A percentile compares a stretch with the other conserved stretches of the same genome.
Evolutionary conservation across 2,329 filamentous ascomycete species (phyloP).

Genomic region (Colletotrichum incanum): DNA sequence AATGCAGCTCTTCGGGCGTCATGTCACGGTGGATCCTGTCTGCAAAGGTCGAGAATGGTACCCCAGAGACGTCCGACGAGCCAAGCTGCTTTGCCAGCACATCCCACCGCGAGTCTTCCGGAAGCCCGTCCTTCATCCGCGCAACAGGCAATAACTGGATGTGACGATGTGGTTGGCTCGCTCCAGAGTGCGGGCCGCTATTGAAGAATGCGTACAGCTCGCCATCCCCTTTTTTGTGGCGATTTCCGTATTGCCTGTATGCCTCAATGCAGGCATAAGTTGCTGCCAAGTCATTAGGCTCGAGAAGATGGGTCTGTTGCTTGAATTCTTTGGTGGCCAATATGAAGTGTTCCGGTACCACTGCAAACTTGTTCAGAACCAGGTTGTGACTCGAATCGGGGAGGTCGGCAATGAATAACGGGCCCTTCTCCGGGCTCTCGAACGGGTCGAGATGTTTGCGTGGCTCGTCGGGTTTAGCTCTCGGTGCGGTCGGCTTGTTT

Average conservation of each 20-base stretch:
- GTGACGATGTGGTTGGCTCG: constrained; percentile 81
- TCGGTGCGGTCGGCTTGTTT: constrained; percentile 72
- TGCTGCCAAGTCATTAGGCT: constrained; percentile 72
- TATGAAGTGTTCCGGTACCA: constrained; percentile 81
- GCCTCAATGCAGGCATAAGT: constrained; percentile 74
- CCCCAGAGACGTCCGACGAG: constrained; percentile 12
- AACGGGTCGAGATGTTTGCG: constrained; percentile 74
- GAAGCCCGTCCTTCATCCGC: constrained; percentile 71
- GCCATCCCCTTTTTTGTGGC: constrained; percentile 42
- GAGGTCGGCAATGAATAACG: constrained; percentile 69
- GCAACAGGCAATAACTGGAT: constrained; percentile 79
- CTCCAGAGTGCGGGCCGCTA: constrained; percentile 77
- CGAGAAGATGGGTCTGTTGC: constrained; percentile 76
- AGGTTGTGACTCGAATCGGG: constrained; percentile 68
- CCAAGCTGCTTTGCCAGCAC: constrained; percentile 62
- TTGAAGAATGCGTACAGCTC: constrained; percentile 80
- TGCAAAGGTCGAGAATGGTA: constrained; percentile 64
- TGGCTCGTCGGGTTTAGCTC: constrained; percentile 54
- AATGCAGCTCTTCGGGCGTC: constrained; percentile 56
- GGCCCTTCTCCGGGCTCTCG: constrained; percentile 68
- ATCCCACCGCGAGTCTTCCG: constrained; percentile 58
- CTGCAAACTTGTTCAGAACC: constrained; percentile 82
- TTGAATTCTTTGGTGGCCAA: constrained; percentile 76
- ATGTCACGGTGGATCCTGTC: constrained; percentile 55
- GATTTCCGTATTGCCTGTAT: constrained; percentile 58